Conservation (phyloP, 2,329 filamentous ascomycete genomes). For the Cytospora leucostoma region DNA sequence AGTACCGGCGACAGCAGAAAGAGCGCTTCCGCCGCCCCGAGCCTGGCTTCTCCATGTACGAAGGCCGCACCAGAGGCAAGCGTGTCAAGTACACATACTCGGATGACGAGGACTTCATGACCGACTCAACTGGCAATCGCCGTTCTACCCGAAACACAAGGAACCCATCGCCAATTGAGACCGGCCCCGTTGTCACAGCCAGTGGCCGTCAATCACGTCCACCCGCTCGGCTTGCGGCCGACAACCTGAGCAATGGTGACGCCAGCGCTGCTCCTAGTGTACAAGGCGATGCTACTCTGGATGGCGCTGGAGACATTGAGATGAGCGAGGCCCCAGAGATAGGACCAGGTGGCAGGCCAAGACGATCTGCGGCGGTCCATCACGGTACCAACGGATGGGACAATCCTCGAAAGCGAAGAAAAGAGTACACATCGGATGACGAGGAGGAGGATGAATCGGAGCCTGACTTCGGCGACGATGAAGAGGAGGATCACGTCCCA, state of each 20-base stretch:
- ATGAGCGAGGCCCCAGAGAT: constrained; percentile 40
- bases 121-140: constrained; percentile 62
- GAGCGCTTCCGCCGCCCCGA: constrained; percentile 87
- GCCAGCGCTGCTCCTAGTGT: constrained; percentile 50
- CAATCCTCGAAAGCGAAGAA: constrained; percentile 41
- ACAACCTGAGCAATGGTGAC: constrained; percentile 50
- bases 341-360: constrained; percentile 51
- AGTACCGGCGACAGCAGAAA: constrained; percentile 84
- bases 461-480: constrained; percentile 75
- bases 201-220: constrained; percentile 84
- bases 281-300: constrained; percentile 46
- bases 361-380: constrained; percentile 52
- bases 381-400: constrained; percentile 54
- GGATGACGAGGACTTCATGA: constrained; percentile 73
- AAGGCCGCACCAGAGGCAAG: constrained; percentile 94
- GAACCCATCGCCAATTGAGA: constrained; percentile 71
- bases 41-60: constrained; percentile 88
- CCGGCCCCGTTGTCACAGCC: constrained; percentile 68
- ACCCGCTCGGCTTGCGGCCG: constrained; percentile 65
- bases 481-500: constrained; percentile 69
- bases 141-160: constrained; percentile 75
- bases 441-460: constrained; percentile 70
- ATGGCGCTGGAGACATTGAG: constrained; percentile 31
- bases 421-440: constrained; percentile 60
- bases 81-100: constrained; percentile 96